A percentile compares a stretch with the other conserved stretches of the same genome.
These are phyloP conservation scores for Neonectria coccinea DNA, from an alignment of 2,329 filamentous ascomycete genomes.

Conservation along the genomic window DNA sequence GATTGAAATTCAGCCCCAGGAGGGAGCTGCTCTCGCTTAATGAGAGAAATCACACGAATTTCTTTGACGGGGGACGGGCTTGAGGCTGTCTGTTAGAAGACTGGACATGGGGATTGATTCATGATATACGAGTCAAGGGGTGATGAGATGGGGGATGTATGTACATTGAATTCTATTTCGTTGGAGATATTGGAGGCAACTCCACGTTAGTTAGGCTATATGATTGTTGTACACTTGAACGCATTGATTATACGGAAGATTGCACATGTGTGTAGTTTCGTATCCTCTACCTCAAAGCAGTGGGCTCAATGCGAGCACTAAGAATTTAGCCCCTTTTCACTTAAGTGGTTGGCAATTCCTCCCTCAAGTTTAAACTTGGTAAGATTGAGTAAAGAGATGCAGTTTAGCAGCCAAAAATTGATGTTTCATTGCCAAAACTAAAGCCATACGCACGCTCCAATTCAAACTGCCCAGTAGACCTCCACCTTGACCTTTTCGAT, in stretches of 20 bases:
- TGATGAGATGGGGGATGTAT: too few relatives aligned
- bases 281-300: neutral
- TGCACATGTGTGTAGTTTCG: neutral
- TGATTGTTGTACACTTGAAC: neutral
- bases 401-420: neutral
- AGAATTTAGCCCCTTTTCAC: neutral
- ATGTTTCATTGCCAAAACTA: neutral
- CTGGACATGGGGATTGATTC: neutral
- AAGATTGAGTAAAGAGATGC: neutral
- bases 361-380: neutral
- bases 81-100: neutral
- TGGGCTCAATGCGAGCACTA: neutral
- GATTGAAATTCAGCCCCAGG: slow-evolving; percentile 42
- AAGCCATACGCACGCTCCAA: neutral
- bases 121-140: neutral
- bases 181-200: slow-evolving; percentile 5
- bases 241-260: too few relatives aligned
- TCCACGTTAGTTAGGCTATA: neutral
- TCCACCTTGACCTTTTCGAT: slow-evolving; percentile 64
- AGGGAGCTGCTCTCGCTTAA: slow-evolving; percentile 12
- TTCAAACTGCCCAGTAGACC: slow-evolving; percentile 68
- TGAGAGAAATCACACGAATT: neutral
- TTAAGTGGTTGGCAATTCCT: neutral
- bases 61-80: neutral
- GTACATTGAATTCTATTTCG: slow-evolving; percentile 3